Evolutionary conservation across 2,329 filamentous ascomycete species (phyloP).

Genomic region (Penicillium hesseltinei): DNA sequence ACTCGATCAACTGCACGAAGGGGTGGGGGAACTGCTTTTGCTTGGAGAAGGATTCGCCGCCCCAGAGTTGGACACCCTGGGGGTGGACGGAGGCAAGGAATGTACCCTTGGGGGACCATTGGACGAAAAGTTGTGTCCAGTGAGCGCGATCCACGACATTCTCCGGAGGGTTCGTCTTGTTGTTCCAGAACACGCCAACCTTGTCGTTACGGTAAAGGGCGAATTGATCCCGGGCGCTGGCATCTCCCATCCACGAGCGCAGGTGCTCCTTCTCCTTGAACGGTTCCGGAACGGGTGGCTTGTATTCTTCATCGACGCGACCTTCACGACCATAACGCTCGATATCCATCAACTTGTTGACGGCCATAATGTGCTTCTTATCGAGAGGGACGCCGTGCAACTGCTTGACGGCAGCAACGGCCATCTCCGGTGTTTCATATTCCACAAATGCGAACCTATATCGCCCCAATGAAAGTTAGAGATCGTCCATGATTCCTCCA

Average conservation of each 20-base stretch:
- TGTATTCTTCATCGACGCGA: constrained; percentile 87
- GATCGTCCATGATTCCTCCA: neutral
- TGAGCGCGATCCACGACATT: constrained; percentile 85
- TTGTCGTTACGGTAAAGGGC: constrained; percentile 89
- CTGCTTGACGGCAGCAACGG: constrained; percentile 81
- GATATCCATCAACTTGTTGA: constrained; percentile 98
- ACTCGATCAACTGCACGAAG: constrained; percentile 92
- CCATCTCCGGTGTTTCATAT: constrained; percentile 87
- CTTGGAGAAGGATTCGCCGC: constrained; percentile 81
- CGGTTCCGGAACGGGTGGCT: constrained; percentile 73
- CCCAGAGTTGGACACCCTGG: constrained; percentile 97
- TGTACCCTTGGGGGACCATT: constrained; percentile 95
- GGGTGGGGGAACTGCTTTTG: constrained; percentile 93
- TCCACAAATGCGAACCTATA: constrained; percentile 93
- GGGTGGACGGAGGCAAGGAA: constrained; percentile 92
- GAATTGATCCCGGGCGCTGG: constrained; percentile 89
- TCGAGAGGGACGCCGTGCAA: constrained; percentile 86
- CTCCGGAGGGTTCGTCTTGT: constrained; percentile 87
- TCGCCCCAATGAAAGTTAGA: constrained; percentile 3
- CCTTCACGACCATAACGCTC: constrained; percentile 95
- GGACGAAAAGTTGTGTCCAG: constrained; percentile 97
- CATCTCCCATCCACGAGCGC: constrained; percentile 86
- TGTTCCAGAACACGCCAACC: constrained; percentile 97
- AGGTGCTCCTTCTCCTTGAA: constrained; percentile 94
- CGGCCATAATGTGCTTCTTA: constrained; percentile 91